Evolutionary conservation across 2,329 filamentous ascomycete genomes (phyloP), one percentile per base, ranked within the genome.

Genomic region (Ophiostoma perfectum): DNA sequence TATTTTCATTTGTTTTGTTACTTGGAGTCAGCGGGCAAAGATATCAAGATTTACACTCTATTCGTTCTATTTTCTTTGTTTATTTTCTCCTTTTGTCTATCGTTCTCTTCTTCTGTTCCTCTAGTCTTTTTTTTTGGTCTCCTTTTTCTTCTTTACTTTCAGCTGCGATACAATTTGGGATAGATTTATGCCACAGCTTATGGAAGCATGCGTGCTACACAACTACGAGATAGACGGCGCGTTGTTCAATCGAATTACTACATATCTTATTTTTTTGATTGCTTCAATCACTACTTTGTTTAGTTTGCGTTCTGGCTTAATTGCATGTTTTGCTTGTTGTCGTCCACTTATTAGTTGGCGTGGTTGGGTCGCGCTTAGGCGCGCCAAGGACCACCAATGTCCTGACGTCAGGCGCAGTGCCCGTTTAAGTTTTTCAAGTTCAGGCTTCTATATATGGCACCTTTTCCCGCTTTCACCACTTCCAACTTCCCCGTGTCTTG

Each of bases 171-270:
- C 45, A 47, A 55, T 55, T 55, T 55, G n/a, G 49, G 49, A 55
- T 55, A 55, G 49, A 55, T 55, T 55, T 55, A 27, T 55, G 58
- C 39, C 58, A 18, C 58, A n/a, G 36, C 58, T 41, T 55, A 64
- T 64, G 41, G 38, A 47, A 36, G 18, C 42, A 49, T 65, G 63
- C 42, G 44, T 36, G 63, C 39, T 7, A 45, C 63, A 64, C 52
- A 38, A 44, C 49, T 52, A 52, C 27, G 38, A 42, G 36, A 41
- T 39, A 64, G 39, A 63, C 18, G 38, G 55, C 58, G 55, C 38
- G 16, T 38, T n/a, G 8, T 63, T 47, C 27, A 49, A 47, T 67
- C 39, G 65, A 60, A 39, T 52, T 27, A 55, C 6, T 55, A 55
- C 4, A 55, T 55, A 12, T 27, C 27, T 9, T 55, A 8, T 36